Evolutionary conservation across 164 flowering plant species (phyloP), one percentile per base, ranked within the genome.

Genomic region (Stephania japonica): DNA sequence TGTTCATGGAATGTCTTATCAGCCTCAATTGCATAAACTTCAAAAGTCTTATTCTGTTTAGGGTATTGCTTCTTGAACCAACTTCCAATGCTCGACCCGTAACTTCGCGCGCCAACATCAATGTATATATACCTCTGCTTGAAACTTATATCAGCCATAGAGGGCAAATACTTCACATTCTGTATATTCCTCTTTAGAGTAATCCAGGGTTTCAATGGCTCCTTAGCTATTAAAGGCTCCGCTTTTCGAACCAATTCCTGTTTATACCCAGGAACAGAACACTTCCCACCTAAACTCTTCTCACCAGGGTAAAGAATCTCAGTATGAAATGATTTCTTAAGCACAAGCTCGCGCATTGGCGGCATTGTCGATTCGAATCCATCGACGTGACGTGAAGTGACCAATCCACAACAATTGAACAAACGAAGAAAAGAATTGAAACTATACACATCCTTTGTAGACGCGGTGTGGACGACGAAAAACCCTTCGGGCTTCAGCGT

Each of bases 61-160:
- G 98, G 99, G 74, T 95, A 95, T 50, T 95, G 92, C 84, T 93
- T 95, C 82, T 73, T 90, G 80, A 95, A 95, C 98, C 99, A 95
- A 72, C 98, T 87, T 12, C 87, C 97, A 32, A 95, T 95, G 67
- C 99, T 95, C 14, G 99, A 95, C 0, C 98, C 99, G 70, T 93
- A 96, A 75, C 95, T 87, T 67, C 99, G 72, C 23, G 98, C 87
- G 6, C 99, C 99, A 67, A 96, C 97, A 80, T 96, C 99, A 7
- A 96, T 81, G 66, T 96, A 96, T 13, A 93, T 87, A 79, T 93
- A 93, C 71, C 87, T 85, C 72, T 70, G 78, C 86, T 87, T 91
- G 69, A 91, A 96, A 73, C 86, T 87, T 11, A 96, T 89, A 77
- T 96, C 97, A 11, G 76, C 97, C 87, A 93, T 83, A 13, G 88